phyloP scores from a whole-genome alignment of 768 basidiomycete species.

The Phylloporus arenicola region DNA sequence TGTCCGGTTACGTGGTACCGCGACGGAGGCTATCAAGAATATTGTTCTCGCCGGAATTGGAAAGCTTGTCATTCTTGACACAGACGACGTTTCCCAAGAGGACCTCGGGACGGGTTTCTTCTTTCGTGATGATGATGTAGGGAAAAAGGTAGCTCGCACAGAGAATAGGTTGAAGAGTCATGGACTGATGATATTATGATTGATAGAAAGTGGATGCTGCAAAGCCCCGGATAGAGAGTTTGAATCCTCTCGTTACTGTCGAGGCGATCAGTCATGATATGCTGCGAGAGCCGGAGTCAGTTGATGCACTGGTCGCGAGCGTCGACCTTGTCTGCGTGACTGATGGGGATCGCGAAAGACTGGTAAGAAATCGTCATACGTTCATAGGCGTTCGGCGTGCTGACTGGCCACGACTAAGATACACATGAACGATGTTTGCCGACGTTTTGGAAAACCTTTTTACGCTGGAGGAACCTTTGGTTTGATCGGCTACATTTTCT shows the following conservation, averaged over 20 bases:
- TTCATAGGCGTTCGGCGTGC: neutral
- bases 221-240: slow-evolving; percentile 74
- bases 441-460: slow-evolving; percentile 69
- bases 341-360: slow-evolving; percentile 61
- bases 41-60: slow-evolving; percentile 97
- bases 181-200: slow-evolving; percentile 24
- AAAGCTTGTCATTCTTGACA: slow-evolving; percentile 78
- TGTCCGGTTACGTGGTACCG: slow-evolving; percentile 71
- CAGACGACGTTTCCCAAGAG: slow-evolving; percentile 65
- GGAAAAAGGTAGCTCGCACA: slow-evolving; percentile 59
- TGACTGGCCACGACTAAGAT: slow-evolving; percentile 43
- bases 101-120: slow-evolving; percentile 93
- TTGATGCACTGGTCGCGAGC: slow-evolving; percentile 53
- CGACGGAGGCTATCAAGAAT: slow-evolving; percentile 95
- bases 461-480: slow-evolving; percentile 94
- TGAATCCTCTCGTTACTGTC: slow-evolving; percentile 89
- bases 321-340: slow-evolving; percentile 88
- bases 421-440: slow-evolving; percentile 72
- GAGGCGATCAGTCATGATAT: slow-evolving; percentile 54
- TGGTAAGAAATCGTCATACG: slow-evolving; percentile 47
- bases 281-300: slow-evolving; percentile 43
- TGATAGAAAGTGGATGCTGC: slow-evolving; percentile 80
- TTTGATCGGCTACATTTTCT: slow-evolving; percentile 88
- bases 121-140: slow-evolving; percentile 90
- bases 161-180: slow-evolving; percentile 34